Evolutionary conservation across 352 stramenopile genomes (phyloP), one percentile per base, ranked within the genome.

Genomic region (Pythium grandisporangium): DNA sequence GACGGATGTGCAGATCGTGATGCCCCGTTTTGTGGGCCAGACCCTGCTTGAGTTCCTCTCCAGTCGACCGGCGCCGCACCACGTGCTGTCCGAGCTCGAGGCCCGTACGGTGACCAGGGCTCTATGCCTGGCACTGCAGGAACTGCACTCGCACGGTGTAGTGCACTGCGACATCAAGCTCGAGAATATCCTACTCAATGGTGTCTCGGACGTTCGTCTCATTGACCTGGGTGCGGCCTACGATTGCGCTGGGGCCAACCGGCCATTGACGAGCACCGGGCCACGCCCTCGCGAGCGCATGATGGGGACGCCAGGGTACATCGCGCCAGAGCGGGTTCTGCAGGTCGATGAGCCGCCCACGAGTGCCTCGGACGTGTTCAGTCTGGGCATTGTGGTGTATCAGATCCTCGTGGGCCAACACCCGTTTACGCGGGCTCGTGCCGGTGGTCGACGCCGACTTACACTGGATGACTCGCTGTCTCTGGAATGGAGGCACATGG

Each of bases 81-180:
- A n/a, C n/a, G 34, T 27, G 12, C 29, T 85, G 7, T 48, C 34
- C 11, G 58, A 78, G 35, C 14, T n/a, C 5, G 51, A 74, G 1
- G 79, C 86, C 1, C 63, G 71, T 21, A 67, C 80, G 24, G 24
- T 70, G 7, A 13, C 58, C 0, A 7, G 22, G 14, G 19, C 37
- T 8, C 60, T 85, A 22, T 68, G 95, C 2, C 56, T 90, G 40
- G 72, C 79, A 22, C 61, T 99, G n/a, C 64, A 77, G 19, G 96
- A 94, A 49, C 76, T 98, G 13, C 93, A 98, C 55, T 56, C 51
- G 6, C 56, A 93, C 3, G 89, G 81, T 10, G 63, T 99, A 17
- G 71, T 98, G 16, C 96, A 99, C 69, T 98, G 92, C 57, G 96
- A 99, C 54, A 59, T 99, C 25, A 99, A 99, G 64, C 95, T 97